These are phyloP conservation scores for Colletotrichum australisinense DNA, from an alignment of 2,329 filamentous ascomycete genomes.

Conservation along the genomic window DNA sequence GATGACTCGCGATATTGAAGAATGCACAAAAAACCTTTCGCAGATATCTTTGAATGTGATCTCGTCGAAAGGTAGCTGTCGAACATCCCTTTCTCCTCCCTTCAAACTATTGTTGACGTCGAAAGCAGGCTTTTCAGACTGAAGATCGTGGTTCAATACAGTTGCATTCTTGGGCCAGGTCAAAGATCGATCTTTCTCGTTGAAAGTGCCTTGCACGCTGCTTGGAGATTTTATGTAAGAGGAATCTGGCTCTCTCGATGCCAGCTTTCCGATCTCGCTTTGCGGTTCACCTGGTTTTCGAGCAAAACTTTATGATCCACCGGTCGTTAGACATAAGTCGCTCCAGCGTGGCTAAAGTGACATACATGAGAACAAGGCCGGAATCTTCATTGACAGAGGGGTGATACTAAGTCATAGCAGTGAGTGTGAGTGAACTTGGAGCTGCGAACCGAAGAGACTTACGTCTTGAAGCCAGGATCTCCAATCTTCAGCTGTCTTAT, in stretches of 20 bases:
- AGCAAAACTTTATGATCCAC: not conserved
- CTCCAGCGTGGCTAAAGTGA: not conserved
- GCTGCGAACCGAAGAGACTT: not conserved
- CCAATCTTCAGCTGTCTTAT: not conserved
- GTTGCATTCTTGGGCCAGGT: not conserved
- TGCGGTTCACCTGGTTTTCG: not conserved
- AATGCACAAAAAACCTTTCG: conserved; percentile 1
- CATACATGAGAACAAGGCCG: not conserved
- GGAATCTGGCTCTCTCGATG: not conserved
- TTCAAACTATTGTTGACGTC: too few relatives aligned
- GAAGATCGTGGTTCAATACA: not conserved
- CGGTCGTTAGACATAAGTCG: too few relatives aligned
- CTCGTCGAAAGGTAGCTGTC: not conserved
- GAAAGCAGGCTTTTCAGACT: too few relatives aligned
- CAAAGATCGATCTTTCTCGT: not conserved
- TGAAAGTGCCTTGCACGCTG: not conserved
- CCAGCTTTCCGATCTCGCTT: not conserved
- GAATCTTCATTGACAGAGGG: not conserved
- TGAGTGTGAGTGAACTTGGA: not conserved
- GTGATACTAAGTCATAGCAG: not conserved
- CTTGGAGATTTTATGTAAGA: not conserved
- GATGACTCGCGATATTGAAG: conserved; percentile 2
- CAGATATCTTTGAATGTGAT: not conserved
- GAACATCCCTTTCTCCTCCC: not conserved
- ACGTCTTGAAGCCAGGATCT: not conserved